A percentile compares a stretch with the other conserved stretches of the same genome.
phyloP scores from a whole-genome alignment of 352 stramenopile genomes.

The Globisporangium ultimum region DNA sequence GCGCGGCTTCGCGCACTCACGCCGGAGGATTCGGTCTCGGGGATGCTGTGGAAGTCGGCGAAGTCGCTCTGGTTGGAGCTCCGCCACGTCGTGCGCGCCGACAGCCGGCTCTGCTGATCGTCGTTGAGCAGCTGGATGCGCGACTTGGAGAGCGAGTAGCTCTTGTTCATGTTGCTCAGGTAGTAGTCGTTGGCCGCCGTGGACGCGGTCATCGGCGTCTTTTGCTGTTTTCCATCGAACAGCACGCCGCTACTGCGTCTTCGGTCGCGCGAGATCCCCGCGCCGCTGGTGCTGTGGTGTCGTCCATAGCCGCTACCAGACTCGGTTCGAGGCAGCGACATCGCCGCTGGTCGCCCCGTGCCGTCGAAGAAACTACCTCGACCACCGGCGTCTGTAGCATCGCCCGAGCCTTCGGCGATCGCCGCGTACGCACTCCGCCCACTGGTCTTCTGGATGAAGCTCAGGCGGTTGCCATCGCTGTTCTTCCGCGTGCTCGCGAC shows the following conservation, averaged over 20 bases:
- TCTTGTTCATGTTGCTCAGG: slow-evolving; percentile 12
- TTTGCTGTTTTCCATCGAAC: slow-evolving; percentile 2
- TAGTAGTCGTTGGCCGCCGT: slow-evolving; percentile 18
- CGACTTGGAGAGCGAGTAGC: slow-evolving; percentile 19
- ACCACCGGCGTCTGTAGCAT: slow-evolving; percentile 7
- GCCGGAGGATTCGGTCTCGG: slow-evolving; percentile 11
- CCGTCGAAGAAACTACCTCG: slow-evolving; percentile 16
- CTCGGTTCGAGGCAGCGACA: slow-evolving; percentile 3
- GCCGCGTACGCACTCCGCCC: slow-evolving; percentile 18
- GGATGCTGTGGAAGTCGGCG: slow-evolving; percentile 17
- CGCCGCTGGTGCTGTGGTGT: slow-evolving; percentile 7
- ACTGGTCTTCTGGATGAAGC: slow-evolving; percentile 15
- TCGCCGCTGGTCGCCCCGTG: slow-evolving; percentile 1
- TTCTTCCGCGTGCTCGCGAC: slow-evolving; percentile 14
- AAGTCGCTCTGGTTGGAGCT: slow-evolving; percentile 18
- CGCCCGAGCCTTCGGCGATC: slow-evolving; percentile 10
- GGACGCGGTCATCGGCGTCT: neutral
- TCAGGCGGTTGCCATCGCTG: slow-evolving; percentile 14
- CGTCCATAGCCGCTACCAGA: neutral
- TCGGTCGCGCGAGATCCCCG: neutral
- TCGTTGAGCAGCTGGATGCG: slow-evolving; percentile 20
- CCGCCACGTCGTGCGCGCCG: slow-evolving; percentile 17
- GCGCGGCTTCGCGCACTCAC: slow-evolving; percentile 3
- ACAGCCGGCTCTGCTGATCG: slow-evolving; percentile 17
- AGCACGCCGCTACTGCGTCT: neutral